Evolutionary conservation across 73 alveolate genomes (phyloP).

Genomic region (Uronychia setigera): DNA sequence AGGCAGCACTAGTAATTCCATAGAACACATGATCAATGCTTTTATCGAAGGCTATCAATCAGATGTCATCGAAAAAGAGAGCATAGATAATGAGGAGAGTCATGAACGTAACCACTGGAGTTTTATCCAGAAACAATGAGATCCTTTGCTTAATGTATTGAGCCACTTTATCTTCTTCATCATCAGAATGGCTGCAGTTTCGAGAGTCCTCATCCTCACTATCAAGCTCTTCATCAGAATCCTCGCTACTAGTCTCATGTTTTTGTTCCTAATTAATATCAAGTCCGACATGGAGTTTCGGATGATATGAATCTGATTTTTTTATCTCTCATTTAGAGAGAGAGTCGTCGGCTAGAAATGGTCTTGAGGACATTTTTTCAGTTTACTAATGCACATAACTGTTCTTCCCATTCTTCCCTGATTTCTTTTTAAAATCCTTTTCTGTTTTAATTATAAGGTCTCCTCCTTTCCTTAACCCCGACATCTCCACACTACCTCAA

Average conservation of each 20-base stretch:
- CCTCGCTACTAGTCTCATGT: neutral
- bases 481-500: too few relatives aligned
- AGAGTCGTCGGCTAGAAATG: too few relatives aligned
- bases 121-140: conserved; percentile 7
- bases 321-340: too few relatives aligned
- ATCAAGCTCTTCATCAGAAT: neutral
- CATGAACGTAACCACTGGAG: conserved; percentile 54
- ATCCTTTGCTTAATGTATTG: neutral
- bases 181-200: neutral
- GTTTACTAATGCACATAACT: too few relatives aligned
- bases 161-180: neutral
- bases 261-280: neutral
- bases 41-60: conserved; percentile 53
- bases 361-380: too few relatives aligned
- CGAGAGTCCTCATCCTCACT: neutral
- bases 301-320: neutral
- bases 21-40: conserved; percentile 30
- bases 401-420: too few relatives aligned
- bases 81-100: conserved; percentile 82
- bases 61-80: conserved; percentile 83
- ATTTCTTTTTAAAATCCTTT: too few relatives aligned
- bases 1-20: neutral
- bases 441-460: too few relatives aligned
- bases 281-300: neutral
- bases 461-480: too few relatives aligned